A percentile compares a stretch with the other conserved stretches of the same genome.
Conservation (phyloP, 1,284 basidiomycete genomes). For the Volvariella surrecta region DNA sequence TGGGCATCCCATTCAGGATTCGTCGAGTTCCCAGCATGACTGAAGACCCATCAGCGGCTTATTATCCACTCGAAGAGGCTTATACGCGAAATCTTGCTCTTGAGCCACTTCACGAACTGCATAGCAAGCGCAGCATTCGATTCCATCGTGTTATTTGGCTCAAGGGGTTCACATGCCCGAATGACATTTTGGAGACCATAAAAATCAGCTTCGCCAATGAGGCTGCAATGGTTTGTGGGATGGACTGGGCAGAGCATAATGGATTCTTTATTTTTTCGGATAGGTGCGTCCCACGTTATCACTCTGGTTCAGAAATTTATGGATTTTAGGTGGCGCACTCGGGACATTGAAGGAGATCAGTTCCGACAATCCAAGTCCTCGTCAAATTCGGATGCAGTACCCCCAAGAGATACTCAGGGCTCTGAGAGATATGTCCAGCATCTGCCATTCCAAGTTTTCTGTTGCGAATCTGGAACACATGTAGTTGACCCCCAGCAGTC, state of each 20-base stretch:
- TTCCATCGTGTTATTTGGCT: slow-evolving; percentile 92
- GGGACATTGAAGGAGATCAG: slow-evolving; percentile 92
- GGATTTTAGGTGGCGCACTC: slow-evolving; percentile 75
- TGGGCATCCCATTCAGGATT: slow-evolving; percentile 88
- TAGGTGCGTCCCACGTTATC: slow-evolving; percentile 41
- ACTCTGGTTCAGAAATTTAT: neutral
- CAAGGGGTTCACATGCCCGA: slow-evolving; percentile 95
- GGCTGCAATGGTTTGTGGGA: slow-evolving; percentile 94
- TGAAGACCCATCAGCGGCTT: slow-evolving; percentile 72
- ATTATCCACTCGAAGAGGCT: slow-evolving; percentile 92
- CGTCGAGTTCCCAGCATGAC: slow-evolving; percentile 86
- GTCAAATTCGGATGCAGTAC: slow-evolving; percentile 82
- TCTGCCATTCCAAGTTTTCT: slow-evolving; percentile 94
- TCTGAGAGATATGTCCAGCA: slow-evolving; percentile 82
- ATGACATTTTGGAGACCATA: slow-evolving; percentile 90
- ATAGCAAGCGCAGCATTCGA: slow-evolving; percentile 64
- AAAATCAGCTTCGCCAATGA: slow-evolving; percentile 83
- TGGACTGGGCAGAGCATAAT: slow-evolving; percentile 98
- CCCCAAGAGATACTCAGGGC: slow-evolving; percentile 77
- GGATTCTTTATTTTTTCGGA: slow-evolving; percentile 97
- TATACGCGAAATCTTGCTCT: slow-evolving; percentile 86
- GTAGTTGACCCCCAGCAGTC: slow-evolving; percentile 90
- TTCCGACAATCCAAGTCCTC: slow-evolving; percentile 93
- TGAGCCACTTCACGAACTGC: slow-evolving; percentile 83
- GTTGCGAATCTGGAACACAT: slow-evolving; percentile 93